Evolutionary conservation across 2,329 filamentous ascomycete species (phyloP).

Genomic region (Hymenoscyphus infarciens): DNA sequence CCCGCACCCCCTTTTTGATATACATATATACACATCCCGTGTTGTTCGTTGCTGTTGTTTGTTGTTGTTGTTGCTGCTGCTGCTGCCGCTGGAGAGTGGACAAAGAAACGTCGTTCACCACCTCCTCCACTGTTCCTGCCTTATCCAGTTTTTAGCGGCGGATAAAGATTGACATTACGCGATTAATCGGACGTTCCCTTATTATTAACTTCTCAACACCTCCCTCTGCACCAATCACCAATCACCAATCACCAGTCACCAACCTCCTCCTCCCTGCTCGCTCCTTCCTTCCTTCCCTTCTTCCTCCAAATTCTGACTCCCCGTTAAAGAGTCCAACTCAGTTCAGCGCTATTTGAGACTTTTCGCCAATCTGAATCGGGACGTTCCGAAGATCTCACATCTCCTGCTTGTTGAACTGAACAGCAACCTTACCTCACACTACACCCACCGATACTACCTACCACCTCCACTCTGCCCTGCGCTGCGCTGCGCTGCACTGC

Average conservation of each 20-base stretch:
- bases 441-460: neutral
- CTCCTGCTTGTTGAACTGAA: neutral
- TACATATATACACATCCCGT: neutral
- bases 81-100: neutral
- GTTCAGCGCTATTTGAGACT: too few relatives aligned
- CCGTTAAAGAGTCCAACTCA: too few relatives aligned
- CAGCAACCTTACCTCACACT: neutral
- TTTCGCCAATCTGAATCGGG: neutral
- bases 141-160: neutral
- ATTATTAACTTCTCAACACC: slow-evolving; percentile 4
- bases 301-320: neutral
- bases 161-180: neutral
- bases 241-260: neutral
- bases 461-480: neutral
- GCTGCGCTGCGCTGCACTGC: neutral
- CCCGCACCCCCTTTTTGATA: neutral
- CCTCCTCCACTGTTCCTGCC: neutral
- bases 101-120: neutral
- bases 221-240: neutral
- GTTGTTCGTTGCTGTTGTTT: too few relatives aligned
- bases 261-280: neutral
- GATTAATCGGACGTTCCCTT: neutral
- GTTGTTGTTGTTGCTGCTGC: too few relatives aligned
- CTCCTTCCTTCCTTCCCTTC: neutral
- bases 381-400: neutral